Base-by-base conservation (phyloP, 768 basidiomycete genomes). In the Galerina marginata region DNA sequence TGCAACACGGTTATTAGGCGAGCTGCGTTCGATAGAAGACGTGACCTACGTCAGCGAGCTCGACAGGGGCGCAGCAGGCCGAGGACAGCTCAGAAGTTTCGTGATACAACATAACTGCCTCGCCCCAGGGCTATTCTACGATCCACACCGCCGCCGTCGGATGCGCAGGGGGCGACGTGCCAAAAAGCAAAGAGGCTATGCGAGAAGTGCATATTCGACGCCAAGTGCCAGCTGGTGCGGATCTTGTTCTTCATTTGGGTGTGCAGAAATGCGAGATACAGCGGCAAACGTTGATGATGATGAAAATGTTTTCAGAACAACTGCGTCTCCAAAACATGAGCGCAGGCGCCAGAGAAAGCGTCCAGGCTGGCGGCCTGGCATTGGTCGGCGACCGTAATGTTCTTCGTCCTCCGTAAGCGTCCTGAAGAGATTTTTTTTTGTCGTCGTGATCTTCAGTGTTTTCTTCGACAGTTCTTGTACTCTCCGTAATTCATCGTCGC, bases 101-200 rank as follows among this genome's bases (percentile, higher is more conserved):
- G 75, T 89, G n/a, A 79, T 81, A 23, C 75, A 87, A 53, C 79
- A 83, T 65, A 87, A 90, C 69, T 90, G 88, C 69, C 77, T 74
- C 12, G 79, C 78, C 4, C 78, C 83, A 2, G 74, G 71, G 10
- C 72, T 85, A 6, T 88, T 84, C 71, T 90, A 89, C 69, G 84
- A 86, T 59, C 78, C 16, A 42, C 39, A 26, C 51, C 51, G 11
- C 20, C 67, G 1, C 40, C 65, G 0, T 48, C 61, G 12, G 54
- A 61, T 43, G 40, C 54, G 10, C 56, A 43, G 6, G 57, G 72
- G 2, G 59, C 73, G 23, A 73, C 78, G 7, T 90, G 88, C 63
- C 67, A 82, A 48, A 71, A 71, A 50, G 77, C 76, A 33, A 83
- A 82, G 62, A 58, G 64, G 1, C 36, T 85, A 23, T 82, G 82